Evolutionary conservation across 345 rosid genomes (phyloP).

Genomic region (Jatropha curcas): DNA sequence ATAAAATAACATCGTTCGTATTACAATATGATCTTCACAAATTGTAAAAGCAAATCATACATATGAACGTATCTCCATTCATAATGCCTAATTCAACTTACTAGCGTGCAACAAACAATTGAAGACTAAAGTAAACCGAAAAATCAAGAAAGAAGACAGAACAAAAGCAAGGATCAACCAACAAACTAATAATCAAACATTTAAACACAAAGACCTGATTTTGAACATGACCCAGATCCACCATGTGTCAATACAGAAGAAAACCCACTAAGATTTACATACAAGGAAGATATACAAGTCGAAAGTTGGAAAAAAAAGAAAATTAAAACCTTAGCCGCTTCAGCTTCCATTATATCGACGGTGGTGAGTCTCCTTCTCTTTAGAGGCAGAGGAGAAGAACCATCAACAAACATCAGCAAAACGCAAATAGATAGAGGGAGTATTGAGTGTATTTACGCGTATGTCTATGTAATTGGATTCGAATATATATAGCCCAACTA

Average conservation of each 20-base stretch:
- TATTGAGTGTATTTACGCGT: background rate
- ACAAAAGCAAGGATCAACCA: background rate
- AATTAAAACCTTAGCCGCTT: slow-evolving; percentile 61
- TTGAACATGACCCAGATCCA: slow-evolving; percentile 21
- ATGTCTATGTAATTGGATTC: background rate
- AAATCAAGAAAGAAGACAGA: background rate
- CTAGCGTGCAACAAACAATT: background rate
- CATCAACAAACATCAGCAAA: slow-evolving; percentile 60
- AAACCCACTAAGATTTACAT: slow-evolving; percentile 1
- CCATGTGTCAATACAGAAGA: slow-evolving; percentile 5
- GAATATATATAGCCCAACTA: no score
- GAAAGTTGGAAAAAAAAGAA: background rate
- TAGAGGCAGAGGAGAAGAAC: slow-evolving; percentile 40
- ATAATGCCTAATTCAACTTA: background rate
- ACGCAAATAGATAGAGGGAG: background rate
- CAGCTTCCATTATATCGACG: slow-evolving; percentile 68
- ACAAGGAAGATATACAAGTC: background rate
- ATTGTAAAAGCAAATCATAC: background rate
- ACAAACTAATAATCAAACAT: background rate
- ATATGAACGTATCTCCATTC: background rate
- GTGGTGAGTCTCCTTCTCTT: slow-evolving; percentile 71
- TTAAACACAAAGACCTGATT: background rate
- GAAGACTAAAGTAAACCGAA: background rate
- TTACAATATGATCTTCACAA: background rate
- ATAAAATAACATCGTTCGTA: background rate